These are phyloP conservation scores for Xylaria multiplex DNA, from an alignment of 2,329 filamentous ascomycete species.

Conservation along the genomic window DNA sequence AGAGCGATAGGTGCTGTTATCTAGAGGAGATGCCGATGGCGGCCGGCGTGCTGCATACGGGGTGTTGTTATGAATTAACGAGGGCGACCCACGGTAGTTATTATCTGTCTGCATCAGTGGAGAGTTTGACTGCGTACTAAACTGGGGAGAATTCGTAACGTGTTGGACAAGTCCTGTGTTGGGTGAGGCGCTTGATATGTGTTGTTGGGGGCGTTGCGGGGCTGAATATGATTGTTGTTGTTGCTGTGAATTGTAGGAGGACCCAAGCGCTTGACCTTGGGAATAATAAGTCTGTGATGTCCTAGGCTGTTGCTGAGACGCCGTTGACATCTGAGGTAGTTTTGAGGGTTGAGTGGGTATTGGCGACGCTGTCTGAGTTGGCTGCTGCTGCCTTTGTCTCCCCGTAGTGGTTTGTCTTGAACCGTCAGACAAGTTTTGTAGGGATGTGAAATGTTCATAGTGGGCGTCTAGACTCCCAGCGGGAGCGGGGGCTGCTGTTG, in stretches of 20 bases:
- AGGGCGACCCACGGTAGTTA: conserved; percentile 48
- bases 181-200: conserved; percentile 46
- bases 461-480: conserved; percentile 47
- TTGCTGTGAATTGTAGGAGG: conserved; percentile 46
- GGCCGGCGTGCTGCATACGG: conserved; percentile 46
- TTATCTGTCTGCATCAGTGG: conserved; percentile 48
- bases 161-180: conserved; percentile 48
- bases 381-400: conserved; percentile 46
- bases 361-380: conserved; percentile 46
- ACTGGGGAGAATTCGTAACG: conserved; percentile 50
- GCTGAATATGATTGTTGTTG: conserved; percentile 43
- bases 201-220: conserved; percentile 46
- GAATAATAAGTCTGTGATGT: conserved; percentile 46
- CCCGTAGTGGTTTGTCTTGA: conserved; percentile 39
- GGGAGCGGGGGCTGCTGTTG: conserved; percentile 33
- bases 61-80: conserved; percentile 45
- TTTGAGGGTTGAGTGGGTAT: conserved; percentile 46
- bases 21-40: conserved; percentile 48
- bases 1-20: conserved; percentile 46
- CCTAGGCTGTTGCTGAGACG: conserved; percentile 45
- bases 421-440: conserved; percentile 44
- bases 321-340: conserved; percentile 44
- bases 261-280: conserved; percentile 43
- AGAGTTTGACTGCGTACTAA: conserved; percentile 48
- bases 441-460: conserved; percentile 45